Conservation (phyloP, 192 early-diverging fungal species). For the Phycomyces nitens region DNA sequence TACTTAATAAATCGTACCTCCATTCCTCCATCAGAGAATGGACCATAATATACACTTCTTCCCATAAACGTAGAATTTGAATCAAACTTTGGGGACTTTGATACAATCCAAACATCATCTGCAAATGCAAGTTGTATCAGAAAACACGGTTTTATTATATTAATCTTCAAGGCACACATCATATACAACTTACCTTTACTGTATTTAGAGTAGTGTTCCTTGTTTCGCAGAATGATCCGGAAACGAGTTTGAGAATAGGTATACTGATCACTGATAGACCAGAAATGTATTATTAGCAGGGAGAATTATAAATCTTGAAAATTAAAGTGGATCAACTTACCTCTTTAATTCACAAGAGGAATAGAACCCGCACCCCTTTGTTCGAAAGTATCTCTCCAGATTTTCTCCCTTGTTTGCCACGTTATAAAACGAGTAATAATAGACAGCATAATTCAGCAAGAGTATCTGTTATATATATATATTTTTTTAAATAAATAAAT, state of each 20-base stretch:
- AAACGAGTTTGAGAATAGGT: slow-evolving; percentile 20
- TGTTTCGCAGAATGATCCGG: slow-evolving; percentile 28
- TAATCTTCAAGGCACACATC: no score
- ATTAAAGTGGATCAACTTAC: slow-evolving; percentile 16
- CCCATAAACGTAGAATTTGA: slow-evolving; percentile 41
- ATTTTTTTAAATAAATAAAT: background rate
- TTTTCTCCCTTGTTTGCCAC: slow-evolving; percentile 16
- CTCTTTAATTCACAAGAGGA: slow-evolving; percentile 8
- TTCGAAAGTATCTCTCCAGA: slow-evolving; percentile 17
- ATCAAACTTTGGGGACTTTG: slow-evolving; percentile 38
- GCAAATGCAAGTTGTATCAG: slow-evolving; percentile 13
- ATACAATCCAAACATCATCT: slow-evolving; percentile 53
- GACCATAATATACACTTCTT: slow-evolving; percentile 45
- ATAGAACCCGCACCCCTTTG: slow-evolving; percentile 27
- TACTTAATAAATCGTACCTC: slow-evolving; percentile 29
- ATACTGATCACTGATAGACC: slow-evolving; percentile 12
- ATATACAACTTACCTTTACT: slow-evolving; percentile 23
- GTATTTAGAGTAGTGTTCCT: slow-evolving; percentile 46
- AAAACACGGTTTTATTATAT: background rate
- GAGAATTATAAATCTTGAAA: slow-evolving; percentile 21
- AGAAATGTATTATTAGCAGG: slow-evolving; percentile 20
- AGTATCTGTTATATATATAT: slow-evolving; percentile 17
- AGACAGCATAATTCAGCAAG: slow-evolving; percentile 7
- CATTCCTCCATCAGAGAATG: slow-evolving; percentile 33
- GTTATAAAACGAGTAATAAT: slow-evolving; percentile 17